Evolutionary conservation across 306 rosid species (phyloP).

Genomic region (Crataegus laevigata): DNA sequence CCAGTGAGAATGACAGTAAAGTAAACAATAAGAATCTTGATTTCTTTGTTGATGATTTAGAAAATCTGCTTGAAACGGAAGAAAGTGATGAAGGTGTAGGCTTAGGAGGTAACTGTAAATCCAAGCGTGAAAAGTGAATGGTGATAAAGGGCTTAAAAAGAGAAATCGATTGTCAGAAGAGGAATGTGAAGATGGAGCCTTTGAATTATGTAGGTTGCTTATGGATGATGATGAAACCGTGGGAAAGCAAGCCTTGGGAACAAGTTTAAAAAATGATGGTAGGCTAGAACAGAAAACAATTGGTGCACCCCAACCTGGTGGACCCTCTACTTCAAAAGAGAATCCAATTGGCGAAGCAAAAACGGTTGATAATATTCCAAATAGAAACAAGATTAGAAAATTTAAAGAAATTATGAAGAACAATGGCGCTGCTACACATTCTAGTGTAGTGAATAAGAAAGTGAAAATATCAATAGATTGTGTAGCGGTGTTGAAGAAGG

Average conservation of each 20-base stretch:
- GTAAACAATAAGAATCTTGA: conserved; percentile 76
- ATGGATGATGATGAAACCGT: conserved; percentile 65
- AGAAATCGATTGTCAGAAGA: conserved; percentile 69
- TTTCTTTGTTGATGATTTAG: conserved; percentile 90
- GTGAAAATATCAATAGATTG: conserved; percentile 59
- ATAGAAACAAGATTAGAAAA: conserved; percentile 50
- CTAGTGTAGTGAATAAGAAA: conserved; percentile 52
- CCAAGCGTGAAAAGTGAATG: conserved; percentile 62
- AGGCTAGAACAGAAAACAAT: conserved; percentile 35
- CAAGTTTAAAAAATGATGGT: conserved; percentile 36
- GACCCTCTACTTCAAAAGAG: conserved; percentile 47
- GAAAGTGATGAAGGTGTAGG: conserved; percentile 61
- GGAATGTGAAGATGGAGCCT: conserved; percentile 75
- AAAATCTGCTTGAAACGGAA: conserved; percentile 86
- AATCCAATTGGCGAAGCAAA: conserved; percentile 32
- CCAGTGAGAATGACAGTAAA: conserved; percentile 88
- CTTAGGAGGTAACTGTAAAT: conserved; percentile 43
- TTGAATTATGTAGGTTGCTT: conserved; percentile 68
- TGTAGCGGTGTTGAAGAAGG: conserved; percentile 65
- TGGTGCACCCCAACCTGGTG: conserved; percentile 34
- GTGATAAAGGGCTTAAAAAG: conserved; percentile 76
- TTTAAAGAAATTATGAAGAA: conserved; percentile 39
- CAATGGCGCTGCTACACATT: conserved; percentile 24
- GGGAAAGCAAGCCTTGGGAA: conserved; percentile 50
- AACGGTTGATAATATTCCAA: conserved; percentile 45